Evolutionary conservation across 192 early-diverging fungal species (phyloP).

Genomic region (Chytriomyces sp.): DNA sequence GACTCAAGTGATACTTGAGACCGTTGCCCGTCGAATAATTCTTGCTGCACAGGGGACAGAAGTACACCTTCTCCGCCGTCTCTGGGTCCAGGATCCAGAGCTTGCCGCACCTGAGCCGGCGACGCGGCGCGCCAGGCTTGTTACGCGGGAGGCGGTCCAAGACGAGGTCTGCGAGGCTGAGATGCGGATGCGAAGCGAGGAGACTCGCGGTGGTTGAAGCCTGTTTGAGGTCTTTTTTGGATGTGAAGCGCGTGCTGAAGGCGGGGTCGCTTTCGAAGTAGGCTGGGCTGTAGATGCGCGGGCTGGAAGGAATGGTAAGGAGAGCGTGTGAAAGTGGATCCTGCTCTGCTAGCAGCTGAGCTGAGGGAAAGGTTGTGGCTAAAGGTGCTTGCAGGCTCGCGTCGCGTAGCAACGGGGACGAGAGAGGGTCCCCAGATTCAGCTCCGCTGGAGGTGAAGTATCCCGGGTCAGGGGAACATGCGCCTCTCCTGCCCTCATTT

Average conservation of each 20-base stretch:
- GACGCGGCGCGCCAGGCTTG: conserved; percentile 12
- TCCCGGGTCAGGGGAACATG: no score
- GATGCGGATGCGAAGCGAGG: not conserved
- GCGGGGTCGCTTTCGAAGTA: not conserved
- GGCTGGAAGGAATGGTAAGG: not conserved
- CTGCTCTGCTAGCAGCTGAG: not conserved
- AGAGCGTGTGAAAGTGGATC: not conserved
- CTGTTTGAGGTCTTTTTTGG: not conserved
- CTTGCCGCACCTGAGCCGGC: not conserved
- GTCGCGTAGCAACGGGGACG: no score
- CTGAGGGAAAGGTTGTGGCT: not conserved
- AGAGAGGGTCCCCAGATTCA: no score
- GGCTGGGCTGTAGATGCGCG: not conserved
- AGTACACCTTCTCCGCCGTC: conserved; percentile 51
- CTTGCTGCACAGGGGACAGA: conserved; percentile 87
- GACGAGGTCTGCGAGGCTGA: conserved; percentile 4
- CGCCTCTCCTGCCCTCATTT: not conserved
- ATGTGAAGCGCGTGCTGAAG: not conserved
- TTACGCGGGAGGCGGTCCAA: not conserved
- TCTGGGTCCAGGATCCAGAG: conserved; percentile 16
- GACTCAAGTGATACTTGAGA: conserved; percentile 60
- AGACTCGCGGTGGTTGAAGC: not conserved
- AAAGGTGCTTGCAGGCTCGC: no score
- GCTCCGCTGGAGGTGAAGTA: no score
- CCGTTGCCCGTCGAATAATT: conserved; percentile 97